Percentiles rank a stretch among this genome's conserved stretches.
These are phyloP conservation scores for Eucalyptus cloeziana DNA, from an alignment of 345 rosid genomes.

Conservation along the genomic window DNA sequence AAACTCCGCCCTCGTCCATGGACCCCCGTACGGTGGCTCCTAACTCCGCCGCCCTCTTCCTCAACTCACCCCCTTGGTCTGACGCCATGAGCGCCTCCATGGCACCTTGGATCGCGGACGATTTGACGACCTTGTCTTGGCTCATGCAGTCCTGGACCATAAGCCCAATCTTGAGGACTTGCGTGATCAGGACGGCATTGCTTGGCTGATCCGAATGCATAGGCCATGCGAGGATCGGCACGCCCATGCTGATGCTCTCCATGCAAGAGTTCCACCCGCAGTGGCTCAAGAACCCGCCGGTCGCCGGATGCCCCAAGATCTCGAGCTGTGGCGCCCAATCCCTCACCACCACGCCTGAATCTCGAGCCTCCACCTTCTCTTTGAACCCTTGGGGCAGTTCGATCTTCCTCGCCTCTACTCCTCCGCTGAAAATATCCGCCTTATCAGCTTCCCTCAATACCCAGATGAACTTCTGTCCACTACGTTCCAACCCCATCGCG, in stretches of 20 bases:
- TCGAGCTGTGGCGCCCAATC: conserved; percentile 63
- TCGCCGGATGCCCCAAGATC: conserved; percentile 30
- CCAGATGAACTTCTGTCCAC: conserved; percentile 53
- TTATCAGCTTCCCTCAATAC: conserved; percentile 47
- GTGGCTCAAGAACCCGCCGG: conserved; percentile 49
- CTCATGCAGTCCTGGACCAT: conserved; percentile 14
- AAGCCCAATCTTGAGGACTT: conserved; percentile 23
- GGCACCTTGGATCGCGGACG: conserved; percentile 6
- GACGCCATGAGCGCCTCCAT: conserved; percentile 34
- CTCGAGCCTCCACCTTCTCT: conserved; percentile 14
- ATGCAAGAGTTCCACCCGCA: conserved; percentile 73
- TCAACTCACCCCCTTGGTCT: conserved; percentile 27
- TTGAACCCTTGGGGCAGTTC: conserved; percentile 28
- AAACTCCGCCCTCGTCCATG: conserved; percentile 20
- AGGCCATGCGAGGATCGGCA: conserved; percentile 53
- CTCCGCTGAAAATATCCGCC: conserved; percentile 28
- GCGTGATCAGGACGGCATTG: conserved; percentile 21
- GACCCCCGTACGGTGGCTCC: conserved; percentile 6
- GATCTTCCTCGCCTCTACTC: background rate
- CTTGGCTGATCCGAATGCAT: conserved; percentile 61
- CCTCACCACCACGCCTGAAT: conserved; percentile 23
- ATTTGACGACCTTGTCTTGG: conserved; percentile 1
- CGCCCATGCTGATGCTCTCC: conserved; percentile 60
- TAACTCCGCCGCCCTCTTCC: conserved; percentile 31
- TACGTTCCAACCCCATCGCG: conserved; percentile 2